phyloP scores from a whole-genome alignment of 352 stramenopile species.

The Phytophthora quininea region DNA sequence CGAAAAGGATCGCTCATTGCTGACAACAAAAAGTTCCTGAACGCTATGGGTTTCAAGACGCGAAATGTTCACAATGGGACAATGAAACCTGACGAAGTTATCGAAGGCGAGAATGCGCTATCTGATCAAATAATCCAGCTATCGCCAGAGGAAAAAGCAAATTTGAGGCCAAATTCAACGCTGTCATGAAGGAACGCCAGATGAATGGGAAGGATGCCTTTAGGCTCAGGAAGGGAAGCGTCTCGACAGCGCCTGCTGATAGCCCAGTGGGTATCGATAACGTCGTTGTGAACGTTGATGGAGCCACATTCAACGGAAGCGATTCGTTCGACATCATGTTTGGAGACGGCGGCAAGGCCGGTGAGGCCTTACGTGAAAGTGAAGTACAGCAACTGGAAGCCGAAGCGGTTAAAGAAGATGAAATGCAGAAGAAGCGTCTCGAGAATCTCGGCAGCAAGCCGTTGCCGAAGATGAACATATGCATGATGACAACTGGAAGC shows the following conservation, averaged over 20 bases:
- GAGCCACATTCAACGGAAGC: slow-evolving; percentile 36
- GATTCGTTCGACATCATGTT: slow-evolving; percentile 43
- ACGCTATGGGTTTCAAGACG: slow-evolving; percentile 44
- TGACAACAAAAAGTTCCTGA: slow-evolving; percentile 49
- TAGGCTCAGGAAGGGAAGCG: slow-evolving; percentile 17
- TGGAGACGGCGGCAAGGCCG: slow-evolving; percentile 29
- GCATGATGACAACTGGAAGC: slow-evolving; percentile 68
- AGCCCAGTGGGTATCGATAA: slow-evolving; percentile 8
- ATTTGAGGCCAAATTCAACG: slow-evolving; percentile 46
- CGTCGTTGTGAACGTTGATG: slow-evolving; percentile 28
- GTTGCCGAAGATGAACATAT: slow-evolving; percentile 73
- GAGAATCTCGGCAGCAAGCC: slow-evolving; percentile 22
- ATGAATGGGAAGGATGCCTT: slow-evolving; percentile 22
- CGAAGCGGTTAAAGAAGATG: slow-evolving; percentile 24
- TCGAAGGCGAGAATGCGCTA: slow-evolving; percentile 32
- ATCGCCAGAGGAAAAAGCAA: slow-evolving; percentile 42
- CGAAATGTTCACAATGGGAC: slow-evolving; percentile 50
- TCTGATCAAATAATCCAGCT: slow-evolving; percentile 51
- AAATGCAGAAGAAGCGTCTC: slow-evolving; percentile 31
- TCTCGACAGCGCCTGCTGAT: slow-evolving; percentile 2
- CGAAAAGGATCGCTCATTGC: slow-evolving; percentile 57
- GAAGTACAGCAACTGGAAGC: slow-evolving; percentile 34
- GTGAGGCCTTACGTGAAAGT: slow-evolving; percentile 28
- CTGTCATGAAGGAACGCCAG: slow-evolving; percentile 46
- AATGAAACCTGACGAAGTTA: slow-evolving; percentile 58